Evolutionary conservation across 768 basidiomycete species (phyloP), one percentile per base, ranked within the genome.

Genomic region (Phlebiopsis flavidoalba): DNA sequence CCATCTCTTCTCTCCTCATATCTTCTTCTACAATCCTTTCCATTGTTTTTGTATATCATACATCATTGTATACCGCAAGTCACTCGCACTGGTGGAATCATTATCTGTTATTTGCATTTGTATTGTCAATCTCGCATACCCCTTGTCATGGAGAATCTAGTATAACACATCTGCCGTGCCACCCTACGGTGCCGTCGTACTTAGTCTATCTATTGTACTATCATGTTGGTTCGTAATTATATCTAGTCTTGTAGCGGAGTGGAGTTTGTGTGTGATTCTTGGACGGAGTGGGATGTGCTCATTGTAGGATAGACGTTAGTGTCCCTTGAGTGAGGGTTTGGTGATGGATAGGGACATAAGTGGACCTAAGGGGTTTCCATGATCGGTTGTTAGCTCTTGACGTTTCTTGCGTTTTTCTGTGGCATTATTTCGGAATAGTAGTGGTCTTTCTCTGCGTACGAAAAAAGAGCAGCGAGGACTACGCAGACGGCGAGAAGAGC

Each of bases 381-480:
- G 40, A 2, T 3, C 17, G 12, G 40, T 10, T 43, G 40, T 43
- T 40, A 40, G 8, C 37, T 43, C 12, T 17, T 31, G 26, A 31
- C 26, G 26, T 12, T 17, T 43, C 40, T 17, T 43, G 12, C 14
- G 37, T 40, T 40, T 40, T 40, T 43, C 3, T 43, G 40, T 10
- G 4, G 40, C 12, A 43, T 40, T 14, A 22, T 2, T 17, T 31
- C 47, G 59, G 6, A 12, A 19, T n/a, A 57, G 33, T 8, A 64
- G 37, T 12, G 73, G 66, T 15, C 55, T 51, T 40, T 70, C 78
- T 4, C 86, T 87, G n/a, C n/a, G n/a, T n/a, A 77, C 80, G 62
- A 72, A 85, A 43, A 73, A 75, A 50, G 79, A 71, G 0, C n/a
- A n/a, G 77, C 69, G 10, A 86, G 69, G 1, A 76, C 17, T 43